Evolutionary conservation across 139 green algal species (phyloP).

Genomic region (Chlorella sp.): DNA sequence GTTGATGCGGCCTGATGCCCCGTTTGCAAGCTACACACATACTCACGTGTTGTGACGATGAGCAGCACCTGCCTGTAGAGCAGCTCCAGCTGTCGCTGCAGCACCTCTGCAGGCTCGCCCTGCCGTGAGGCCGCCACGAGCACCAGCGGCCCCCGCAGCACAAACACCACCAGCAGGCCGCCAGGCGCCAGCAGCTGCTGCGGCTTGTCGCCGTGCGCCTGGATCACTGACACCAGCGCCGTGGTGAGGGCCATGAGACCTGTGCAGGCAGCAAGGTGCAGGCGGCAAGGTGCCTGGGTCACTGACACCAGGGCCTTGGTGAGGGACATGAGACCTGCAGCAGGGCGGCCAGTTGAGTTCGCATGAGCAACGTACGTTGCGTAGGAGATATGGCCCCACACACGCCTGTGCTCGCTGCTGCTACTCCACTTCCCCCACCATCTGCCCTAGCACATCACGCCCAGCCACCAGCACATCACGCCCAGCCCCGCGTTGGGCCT

Average conservation of each 20-base stretch:
- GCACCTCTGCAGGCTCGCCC: constrained; percentile 41
- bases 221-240: constrained; percentile 47
- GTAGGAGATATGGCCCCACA: too few relatives aligned
- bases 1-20: too few relatives aligned
- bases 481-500: neutral
- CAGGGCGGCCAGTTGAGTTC: too few relatives aligned
- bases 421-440: too few relatives aligned
- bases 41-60: constrained; percentile 34
- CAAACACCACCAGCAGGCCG: constrained; percentile 56
- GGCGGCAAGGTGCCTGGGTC: constrained; percentile 28
- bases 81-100: constrained; percentile 53
- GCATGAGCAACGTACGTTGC: too few relatives aligned
- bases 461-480: neutral
- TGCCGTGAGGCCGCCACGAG: constrained; percentile 51
- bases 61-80: constrained; percentile 49
- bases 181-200: constrained; percentile 44
- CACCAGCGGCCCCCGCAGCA: constrained; percentile 52
- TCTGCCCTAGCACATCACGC: too few relatives aligned
- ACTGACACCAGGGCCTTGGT: constrained; percentile 57
- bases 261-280: too few relatives aligned
- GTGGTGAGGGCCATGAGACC: constrained; percentile 61
- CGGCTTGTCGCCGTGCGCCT: constrained; percentile 35
- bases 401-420: too few relatives aligned
- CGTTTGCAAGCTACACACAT: too few relatives aligned
- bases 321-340: constrained; percentile 57